Evolutionary conservation across 2,329 filamentous ascomycete genomes (phyloP), one percentile per base, ranked within the genome.

Genomic region (Aureobasidium namibiae): DNA sequence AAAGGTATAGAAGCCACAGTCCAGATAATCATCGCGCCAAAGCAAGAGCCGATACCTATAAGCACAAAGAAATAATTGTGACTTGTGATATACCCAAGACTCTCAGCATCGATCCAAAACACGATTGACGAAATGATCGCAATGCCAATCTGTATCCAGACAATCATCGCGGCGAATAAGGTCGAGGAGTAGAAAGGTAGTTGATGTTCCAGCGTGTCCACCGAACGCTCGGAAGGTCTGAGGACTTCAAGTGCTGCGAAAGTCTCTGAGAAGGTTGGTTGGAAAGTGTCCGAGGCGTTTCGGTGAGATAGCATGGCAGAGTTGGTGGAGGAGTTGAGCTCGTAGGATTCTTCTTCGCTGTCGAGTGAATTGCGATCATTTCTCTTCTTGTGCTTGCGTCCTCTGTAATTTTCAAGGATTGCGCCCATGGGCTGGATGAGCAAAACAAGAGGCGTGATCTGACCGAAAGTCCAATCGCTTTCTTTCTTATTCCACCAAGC

Each of bases 371-470:
- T 38, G 10, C 18, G 24, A 33, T 16, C 24, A 5, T 9, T 2
- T 7, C 8, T 31, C 7, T 9, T 7, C 11, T n/a, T 42, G 8
- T 38, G 33, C 13, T n/a, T 39, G 8, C 48, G 48, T 11, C 24
- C 24, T 21, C 14, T 41, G n/a, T 26, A 42, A 13, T 42, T 42
- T 16, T 54, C 50, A 9, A 54, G 50, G 6, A 54, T 33, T 8
- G 62, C 62, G 14, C 64, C 65, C 8, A 68, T 60, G 3, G 66
- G 66, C 31, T 67, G 64, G 1, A 66, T 58, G 11, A 67, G 50
- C 14, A 68, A 58, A 1, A 67, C 62, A 8, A 68, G 42, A n/a
- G 65, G 65, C 13, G 66, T 60, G 21, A 68, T 53, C 59, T 68
- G 66, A 6, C 66, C 65, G 42, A 68, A 68, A 1, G 59, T 61